These are phyloP conservation scores for Hypoxylon subgilvum DNA, from an alignment of 495 filamentous ascomycete genomes.

Conservation along the genomic window DNA sequence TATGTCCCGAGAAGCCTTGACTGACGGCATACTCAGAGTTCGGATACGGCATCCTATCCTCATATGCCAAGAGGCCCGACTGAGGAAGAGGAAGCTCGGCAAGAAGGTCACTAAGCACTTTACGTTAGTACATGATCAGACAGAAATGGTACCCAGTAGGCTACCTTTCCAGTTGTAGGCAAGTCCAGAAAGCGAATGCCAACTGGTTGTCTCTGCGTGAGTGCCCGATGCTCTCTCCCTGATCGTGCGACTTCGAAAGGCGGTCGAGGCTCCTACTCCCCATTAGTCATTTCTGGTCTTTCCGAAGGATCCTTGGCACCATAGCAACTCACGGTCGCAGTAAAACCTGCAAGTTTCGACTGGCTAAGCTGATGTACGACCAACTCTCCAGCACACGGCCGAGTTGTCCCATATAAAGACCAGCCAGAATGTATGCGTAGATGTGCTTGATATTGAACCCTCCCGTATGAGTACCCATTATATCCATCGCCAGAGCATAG, in stretches of 20 bases:
- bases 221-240: conserved; percentile 32
- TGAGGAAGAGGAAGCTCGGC: conserved; percentile 87
- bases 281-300: neutral
- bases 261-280: conserved; percentile 51
- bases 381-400: conserved; percentile 89
- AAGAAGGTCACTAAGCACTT: conserved; percentile 74
- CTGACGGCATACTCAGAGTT: conserved; percentile 51
- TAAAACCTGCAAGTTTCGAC: conserved; percentile 75
- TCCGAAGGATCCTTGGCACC: neutral
- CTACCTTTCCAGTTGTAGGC: conserved; percentile 90
- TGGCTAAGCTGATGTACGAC: conserved; percentile 82
- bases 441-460: conserved; percentile 80
- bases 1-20: conserved; percentile 53
- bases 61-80: conserved; percentile 74
- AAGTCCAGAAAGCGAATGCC: conserved; percentile 90
- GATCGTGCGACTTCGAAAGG: conserved; percentile 45
- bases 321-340: conserved; percentile 69
- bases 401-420: conserved; percentile 85
- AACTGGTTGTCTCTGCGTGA: conserved; percentile 62
- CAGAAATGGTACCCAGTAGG: conserved; percentile 5
- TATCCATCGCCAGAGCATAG: conserved; percentile 83
- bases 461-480: conserved; percentile 80
- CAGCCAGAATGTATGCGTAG: conserved; percentile 84
- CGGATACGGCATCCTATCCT: conserved; percentile 71
- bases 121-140: conserved; percentile 7